Conservation (phyloP, 495 filamentous ascomycete genomes). For the Aspergillus bertholletiae region DNA sequence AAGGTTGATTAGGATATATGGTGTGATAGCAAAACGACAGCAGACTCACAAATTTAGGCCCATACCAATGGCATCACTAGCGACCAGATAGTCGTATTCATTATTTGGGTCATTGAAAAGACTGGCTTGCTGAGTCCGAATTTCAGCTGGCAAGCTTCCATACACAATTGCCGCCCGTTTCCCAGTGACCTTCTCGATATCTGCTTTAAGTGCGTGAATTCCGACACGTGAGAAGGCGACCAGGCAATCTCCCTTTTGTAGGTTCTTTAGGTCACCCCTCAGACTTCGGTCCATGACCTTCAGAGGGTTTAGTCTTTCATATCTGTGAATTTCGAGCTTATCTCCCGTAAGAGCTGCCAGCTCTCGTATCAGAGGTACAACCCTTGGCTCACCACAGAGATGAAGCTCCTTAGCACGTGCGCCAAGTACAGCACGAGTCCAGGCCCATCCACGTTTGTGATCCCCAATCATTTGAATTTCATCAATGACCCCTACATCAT, state of each 20-base stretch:
- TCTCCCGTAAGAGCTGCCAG: slow-evolving; percentile 82
- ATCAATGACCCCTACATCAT: slow-evolving; percentile 94
- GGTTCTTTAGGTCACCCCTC: slow-evolving; percentile 54
- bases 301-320: slow-evolving; percentile 78
- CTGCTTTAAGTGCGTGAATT: slow-evolving; percentile 74
- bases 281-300: slow-evolving; percentile 61
- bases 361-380: slow-evolving; percentile 73
- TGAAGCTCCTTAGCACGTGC: slow-evolving; percentile 84
- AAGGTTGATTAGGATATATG: slow-evolving; percentile 1
- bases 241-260: slow-evolving; percentile 87
- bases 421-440: slow-evolving; percentile 91
- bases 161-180: slow-evolving; percentile 88
- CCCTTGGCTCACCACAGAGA: slow-evolving; percentile 85
- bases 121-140: slow-evolving; percentile 80
- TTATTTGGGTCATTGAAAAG: slow-evolving; percentile 93
- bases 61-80: slow-evolving; percentile 98
- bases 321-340: slow-evolving; percentile 72
- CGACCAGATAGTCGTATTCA: slow-evolving; percentile 90
- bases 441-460: slow-evolving; percentile 83
- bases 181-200: slow-evolving; percentile 73
- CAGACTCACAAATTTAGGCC: slow-evolving; percentile 76
- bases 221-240: slow-evolving; percentile 78
- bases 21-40: background rate
- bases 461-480: slow-evolving; percentile 98
- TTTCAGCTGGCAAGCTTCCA: slow-evolving; percentile 87